Base-by-base conservation (phyloP, 2,329 filamentous ascomycete genomes). In the Plenodomus tracheiphilus region DNA sequence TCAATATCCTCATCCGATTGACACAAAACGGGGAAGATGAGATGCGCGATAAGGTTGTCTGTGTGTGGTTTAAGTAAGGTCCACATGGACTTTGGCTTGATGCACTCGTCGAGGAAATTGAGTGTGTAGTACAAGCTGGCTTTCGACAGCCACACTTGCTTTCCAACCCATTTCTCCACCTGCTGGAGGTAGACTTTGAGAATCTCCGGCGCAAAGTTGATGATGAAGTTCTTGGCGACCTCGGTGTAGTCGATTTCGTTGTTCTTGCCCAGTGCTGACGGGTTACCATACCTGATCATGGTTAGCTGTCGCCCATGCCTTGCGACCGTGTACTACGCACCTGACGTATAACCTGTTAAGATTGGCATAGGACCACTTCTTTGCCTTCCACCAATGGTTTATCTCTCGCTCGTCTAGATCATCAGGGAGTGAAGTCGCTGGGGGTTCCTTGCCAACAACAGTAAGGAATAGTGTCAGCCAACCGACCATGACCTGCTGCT, bases 291-390 rank as follows among this genome's bases (percentile, higher is more conserved):
- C 74, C 92, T 94, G 38, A n/a, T 20, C 9, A 8, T 5, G 6
- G 42, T 71, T 60, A 65, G 63, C 40, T 22, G 7, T 7, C 21
- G 11, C 22, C 49, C 41, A 2, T 20, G 15, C 19, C 11, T 25
- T 11, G 4, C 17, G 13, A 7, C 7, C 34, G 13, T 13, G 10
- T 11, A 32, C 8, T 30, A 72, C 81, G 53, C 77, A 93, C 89
- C 91, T 84, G 61, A 97, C 92, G 69, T 94, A 99, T 16, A 99
- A 83, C 54, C 94, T 85, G 77, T 99, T 99, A 62, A 99, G 77
- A 74, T 97, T 97, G 67, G 94, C 96, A 74, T 97, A 99, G 13
- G 93, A 89, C 94, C 94, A 97, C 76, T 99, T 99, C 85, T 97
- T 97, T 56, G 92, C 89, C 79, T 97, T 99, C 93, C 93, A 99